Evolutionary conservation across 441 rosid species (phyloP), one percentile per base, ranked within the genome.

Genomic region (Theobroma grandiflorum): DNA sequence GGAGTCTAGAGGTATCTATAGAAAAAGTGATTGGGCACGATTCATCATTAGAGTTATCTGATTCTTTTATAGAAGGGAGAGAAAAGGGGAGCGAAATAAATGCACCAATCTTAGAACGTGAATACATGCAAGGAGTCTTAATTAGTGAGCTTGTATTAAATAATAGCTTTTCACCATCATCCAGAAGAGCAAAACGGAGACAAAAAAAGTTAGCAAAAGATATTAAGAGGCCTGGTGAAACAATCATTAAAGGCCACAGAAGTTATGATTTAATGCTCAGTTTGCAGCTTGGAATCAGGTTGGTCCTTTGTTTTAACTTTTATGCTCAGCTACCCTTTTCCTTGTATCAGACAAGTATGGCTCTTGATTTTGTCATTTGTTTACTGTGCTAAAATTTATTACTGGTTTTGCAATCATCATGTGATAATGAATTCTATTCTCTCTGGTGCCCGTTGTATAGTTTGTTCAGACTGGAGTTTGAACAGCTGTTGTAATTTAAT

Each of bases 281-380:
- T 87, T 86, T 97, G 90, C 99, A 94, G 91, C 97, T 97, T 82
- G 99, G 99, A 62, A 97, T 97, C 84, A 93, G 99, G 98, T 97
- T 84, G 68, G 74, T 58, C 16, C 33, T 33, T 65, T 58, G 55
- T 59, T 85, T 50, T 49, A 78, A 75, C 78, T 77, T 33, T 53
- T 40, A 37, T 35, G 52, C 55, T 74, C 69, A 65, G 68, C 45
- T 58, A 57, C 74, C 47, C 61, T 50, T 52, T 7, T 49, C 12
- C 52, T 31, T 67, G 57, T 67, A 31, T 72, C 49, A 53, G 33
- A 53, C 78, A 10, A 73, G 9, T 26, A 67, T 42, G 68, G 16
- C 65, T 35, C 53, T 67, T 58, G 42, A 55, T 49, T 59, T 66
- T 31, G 57, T 59, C 45, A 57, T 78, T 53, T 63, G 57, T 47